Conservation (phyloP, 225 moss, liverwort and hornwort species). For the Thuidium tamariscinum region DNA sequence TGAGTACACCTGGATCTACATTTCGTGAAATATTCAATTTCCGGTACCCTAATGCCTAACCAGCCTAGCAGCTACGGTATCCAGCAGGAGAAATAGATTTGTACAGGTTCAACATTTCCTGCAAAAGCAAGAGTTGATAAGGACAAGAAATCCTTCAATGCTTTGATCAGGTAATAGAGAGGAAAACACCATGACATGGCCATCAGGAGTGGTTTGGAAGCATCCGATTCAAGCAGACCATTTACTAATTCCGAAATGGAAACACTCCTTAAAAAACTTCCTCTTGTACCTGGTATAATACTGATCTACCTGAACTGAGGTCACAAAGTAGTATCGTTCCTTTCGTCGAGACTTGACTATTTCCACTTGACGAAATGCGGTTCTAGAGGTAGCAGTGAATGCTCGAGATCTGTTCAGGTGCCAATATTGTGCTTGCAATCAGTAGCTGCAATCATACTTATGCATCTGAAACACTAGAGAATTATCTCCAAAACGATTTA, state of each 20-base stretch:
- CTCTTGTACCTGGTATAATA: not conserved
- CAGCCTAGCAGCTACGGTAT: not conserved
- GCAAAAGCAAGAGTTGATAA: not conserved
- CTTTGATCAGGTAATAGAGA: not conserved
- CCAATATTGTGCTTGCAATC: not conserved
- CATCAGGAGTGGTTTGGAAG: conserved; percentile 1
- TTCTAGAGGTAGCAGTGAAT: not conserved
- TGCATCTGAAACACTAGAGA: not conserved
- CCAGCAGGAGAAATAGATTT: not conserved
- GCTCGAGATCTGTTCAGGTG: not conserved
- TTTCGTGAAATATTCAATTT: too few relatives aligned
- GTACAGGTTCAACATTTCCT: not conserved
- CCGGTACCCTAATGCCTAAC: not conserved
- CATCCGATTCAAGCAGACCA: not conserved
- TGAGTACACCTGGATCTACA: not conserved
- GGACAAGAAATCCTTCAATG: not conserved
- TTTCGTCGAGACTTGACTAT: not conserved
- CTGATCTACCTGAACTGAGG: not conserved
- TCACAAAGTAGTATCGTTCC: not conserved
- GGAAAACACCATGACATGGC: conserved; percentile 18
- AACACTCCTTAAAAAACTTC: conserved; percentile 17
- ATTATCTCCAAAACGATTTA: not conserved
- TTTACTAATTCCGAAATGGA: not conserved
- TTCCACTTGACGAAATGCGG: not conserved
- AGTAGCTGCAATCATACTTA: not conserved